phyloP scores from a whole-genome alignment of 768 basidiomycete species.

The Hirschioporus abietinus region DNA sequence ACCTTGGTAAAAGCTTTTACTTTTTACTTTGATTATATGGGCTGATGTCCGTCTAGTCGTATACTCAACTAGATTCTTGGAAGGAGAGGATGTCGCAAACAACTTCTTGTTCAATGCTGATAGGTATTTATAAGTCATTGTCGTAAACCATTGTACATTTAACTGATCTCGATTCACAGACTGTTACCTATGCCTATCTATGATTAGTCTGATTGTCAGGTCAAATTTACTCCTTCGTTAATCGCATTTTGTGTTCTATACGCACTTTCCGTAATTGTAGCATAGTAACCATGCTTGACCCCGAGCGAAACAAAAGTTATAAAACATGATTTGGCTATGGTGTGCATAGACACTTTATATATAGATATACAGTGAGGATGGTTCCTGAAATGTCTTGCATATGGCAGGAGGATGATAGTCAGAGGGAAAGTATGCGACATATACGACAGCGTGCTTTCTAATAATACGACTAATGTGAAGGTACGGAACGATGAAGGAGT shows the following conservation, averaged over 20 bases:
- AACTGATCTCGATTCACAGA: constrained; percentile 27
- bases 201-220: constrained; percentile 29
- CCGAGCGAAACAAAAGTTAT: neutral
- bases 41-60: constrained; percentile 47
- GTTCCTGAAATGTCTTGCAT: neutral
- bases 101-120: constrained; percentile 94
- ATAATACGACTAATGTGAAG: constrained; percentile 1
- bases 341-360: neutral
- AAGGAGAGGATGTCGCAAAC: constrained; percentile 87
- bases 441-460: neutral
- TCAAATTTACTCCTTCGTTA: neutral
- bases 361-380: neutral
- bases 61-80: constrained; percentile 82
- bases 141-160: neutral
- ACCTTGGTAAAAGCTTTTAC: constrained; percentile 58
- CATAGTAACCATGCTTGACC: neutral
- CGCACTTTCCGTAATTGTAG: neutral
- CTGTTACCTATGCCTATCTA: constrained; percentile 75
- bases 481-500: neutral
- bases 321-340: neutral
- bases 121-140: constrained; percentile 36
- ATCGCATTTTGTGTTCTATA: neutral
- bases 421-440: neutral
- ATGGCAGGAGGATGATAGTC: neutral
- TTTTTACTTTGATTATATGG: neutral